A percentile compares a stretch with the other conserved stretches of the same genome.
These are phyloP conservation scores for Solanum sparsipilum DNA, from an alignment of 257 asterid species.

Conservation along the genomic window DNA sequence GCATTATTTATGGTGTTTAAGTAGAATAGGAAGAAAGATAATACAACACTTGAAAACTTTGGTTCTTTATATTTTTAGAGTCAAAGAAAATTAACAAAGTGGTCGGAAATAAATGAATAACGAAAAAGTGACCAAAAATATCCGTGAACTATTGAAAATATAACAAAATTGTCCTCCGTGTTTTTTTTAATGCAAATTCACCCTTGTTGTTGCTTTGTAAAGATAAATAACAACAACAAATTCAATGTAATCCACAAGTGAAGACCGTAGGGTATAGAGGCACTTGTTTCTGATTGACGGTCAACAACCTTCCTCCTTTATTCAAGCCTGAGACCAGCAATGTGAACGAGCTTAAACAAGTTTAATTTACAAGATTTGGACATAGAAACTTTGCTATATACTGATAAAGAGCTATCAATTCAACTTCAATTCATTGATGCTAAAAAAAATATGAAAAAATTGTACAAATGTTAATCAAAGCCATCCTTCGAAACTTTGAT, in stretches of 20 bases:
- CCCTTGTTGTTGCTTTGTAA: neutral
- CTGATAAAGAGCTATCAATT: neutral
- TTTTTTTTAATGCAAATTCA: neutral
- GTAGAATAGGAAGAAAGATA: neutral
- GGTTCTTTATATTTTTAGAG: neutral
- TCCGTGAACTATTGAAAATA: no score
- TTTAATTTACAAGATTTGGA: neutral
- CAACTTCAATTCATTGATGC: neutral
- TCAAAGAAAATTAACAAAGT: neutral
- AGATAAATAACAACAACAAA: neutral
- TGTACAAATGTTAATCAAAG: neutral
- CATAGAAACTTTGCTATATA: neutral
- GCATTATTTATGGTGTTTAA: neutral
- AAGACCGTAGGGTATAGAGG: neutral
- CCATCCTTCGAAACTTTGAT: slow-evolving; percentile 18
- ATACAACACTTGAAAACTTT: neutral
- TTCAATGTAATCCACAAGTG: no score
- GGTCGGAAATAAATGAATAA: neutral
- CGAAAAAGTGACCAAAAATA: no score
- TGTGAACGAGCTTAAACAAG: neutral
- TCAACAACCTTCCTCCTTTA: neutral
- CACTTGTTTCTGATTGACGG: neutral
- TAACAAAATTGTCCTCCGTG: neutral
- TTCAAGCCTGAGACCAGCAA: neutral
- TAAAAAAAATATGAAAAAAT: neutral